phyloP scores from a whole-genome alignment of 176 grass and related monocot genomes.

The Cenchrus americanus region DNA sequence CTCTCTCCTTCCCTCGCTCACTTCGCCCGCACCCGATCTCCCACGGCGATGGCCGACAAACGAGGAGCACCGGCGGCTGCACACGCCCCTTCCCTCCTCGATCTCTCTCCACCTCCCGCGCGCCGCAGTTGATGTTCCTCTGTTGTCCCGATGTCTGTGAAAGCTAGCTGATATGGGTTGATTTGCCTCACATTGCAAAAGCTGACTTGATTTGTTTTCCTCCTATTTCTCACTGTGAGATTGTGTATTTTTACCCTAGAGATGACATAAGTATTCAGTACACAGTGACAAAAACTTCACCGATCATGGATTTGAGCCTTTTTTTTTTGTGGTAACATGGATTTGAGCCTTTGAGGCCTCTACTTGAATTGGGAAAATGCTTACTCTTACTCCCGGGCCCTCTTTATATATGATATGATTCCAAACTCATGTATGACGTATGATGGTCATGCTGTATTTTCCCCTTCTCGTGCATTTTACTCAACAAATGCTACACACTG shows the following conservation, averaged over 20 bases:
- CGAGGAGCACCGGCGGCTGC: too few species aligned
- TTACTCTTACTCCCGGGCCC: too few species aligned
- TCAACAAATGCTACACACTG: not conserved
- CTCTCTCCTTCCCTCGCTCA: too few species aligned
- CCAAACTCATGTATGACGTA: not conserved
- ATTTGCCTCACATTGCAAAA: not conserved
- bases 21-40: too few species aligned
- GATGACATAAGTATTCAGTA: not conserved
- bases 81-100: too few species aligned
- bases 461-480: not conserved
- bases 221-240: not conserved
- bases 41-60: too few species aligned
- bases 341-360: too few species aligned
- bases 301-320: not conserved
- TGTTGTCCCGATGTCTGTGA: rapidly evolving
- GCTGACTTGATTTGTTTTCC: not conserved
- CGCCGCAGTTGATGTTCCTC: too few species aligned
- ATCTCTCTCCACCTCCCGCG: too few species aligned
- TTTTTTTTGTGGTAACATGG: too few species aligned
- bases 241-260: not conserved
- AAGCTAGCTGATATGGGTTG: not conserved
- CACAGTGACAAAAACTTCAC: too few species aligned
- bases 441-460: not conserved
- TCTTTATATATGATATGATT: not conserved
- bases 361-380: not conserved